These are phyloP conservation scores for Phaeotremella fagi DNA, from an alignment of 768 basidiomycete species.

Conservation along the genomic window DNA sequence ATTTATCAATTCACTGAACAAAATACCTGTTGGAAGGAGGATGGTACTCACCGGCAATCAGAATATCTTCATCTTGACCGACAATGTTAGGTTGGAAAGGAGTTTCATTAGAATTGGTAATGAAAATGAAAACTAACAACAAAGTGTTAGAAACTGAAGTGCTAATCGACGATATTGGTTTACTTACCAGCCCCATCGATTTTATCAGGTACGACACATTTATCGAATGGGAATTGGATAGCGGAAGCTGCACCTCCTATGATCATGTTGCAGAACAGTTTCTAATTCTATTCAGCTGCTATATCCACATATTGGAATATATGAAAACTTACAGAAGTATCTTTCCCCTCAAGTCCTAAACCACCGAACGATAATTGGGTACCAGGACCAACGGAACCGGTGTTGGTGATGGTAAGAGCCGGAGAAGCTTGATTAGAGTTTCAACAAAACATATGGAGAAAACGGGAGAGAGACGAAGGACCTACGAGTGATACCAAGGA, in stretches of 20 bases:
- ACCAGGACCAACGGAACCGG: conserved; percentile 7
- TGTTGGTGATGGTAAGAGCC: conserved; percentile 13
- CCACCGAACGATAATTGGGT: conserved; percentile 12
- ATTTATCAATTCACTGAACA: background rate
- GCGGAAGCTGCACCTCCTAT: conserved; percentile 20
- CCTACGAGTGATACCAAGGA: conserved; percentile 23
- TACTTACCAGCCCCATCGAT: conserved; percentile 20
- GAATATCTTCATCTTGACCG: conserved; percentile 12
- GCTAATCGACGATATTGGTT: background rate
- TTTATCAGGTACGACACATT: conserved; percentile 24
- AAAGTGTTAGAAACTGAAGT: background rate
- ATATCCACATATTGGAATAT: too few relatives aligned
- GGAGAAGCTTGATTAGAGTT: conserved; percentile 25
- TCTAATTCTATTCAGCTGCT: background rate
- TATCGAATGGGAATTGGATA: conserved; percentile 16
- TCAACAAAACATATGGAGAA: too few relatives aligned
- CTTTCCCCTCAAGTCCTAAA: conserved; percentile 3
- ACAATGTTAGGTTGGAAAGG: conserved; percentile 21
- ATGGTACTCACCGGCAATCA: conserved; percentile 17
- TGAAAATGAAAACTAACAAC: conserved; percentile 14
- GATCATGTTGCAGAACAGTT: conserved; percentile 31
- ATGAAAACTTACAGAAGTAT: conserved; percentile 7
- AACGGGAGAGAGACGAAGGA: background rate
- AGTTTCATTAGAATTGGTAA: conserved; percentile 16
- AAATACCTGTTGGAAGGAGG: background rate